Evolutionary conservation across 176 grass and related monocot species (phyloP), one percentile per base, ranked within the genome.

Genomic region (Melocanna baccifera): DNA sequence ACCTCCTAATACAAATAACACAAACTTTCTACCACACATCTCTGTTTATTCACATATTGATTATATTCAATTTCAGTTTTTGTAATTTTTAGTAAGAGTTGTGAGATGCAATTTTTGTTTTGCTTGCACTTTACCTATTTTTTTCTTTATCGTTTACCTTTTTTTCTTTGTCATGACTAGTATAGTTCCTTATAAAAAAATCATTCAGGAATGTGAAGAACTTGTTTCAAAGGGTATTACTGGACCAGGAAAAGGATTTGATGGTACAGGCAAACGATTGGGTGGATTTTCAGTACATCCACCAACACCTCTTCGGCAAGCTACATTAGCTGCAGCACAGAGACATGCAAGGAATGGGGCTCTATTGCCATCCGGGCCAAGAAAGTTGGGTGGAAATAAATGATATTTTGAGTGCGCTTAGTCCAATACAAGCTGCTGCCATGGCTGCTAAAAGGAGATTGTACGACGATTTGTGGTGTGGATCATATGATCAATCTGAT

Each of bases 401-500:
- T 86, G 88, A 92, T 43, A 96, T 99, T 80, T 96, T 92, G 93
- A 90, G 80, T 56, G 91, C 84, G 6, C 93, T 99, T 82, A 94
- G 88, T 93, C 96, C 96, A 77, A 65, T 94, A 82, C 96, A 99
- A 88, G 96, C 96, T 56, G 93, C 96, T 76, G 96, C 96, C 58
- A 99, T 99, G 96, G 96, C 91, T 41, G 90, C 93, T 67, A 89
- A 96, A 85, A 90, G 96, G 84, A 99, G 96, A 84, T 85, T 96
- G 89, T 83, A 91, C 19, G 96, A 99, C 50, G 96, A 99, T 93
- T 89, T 96, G 71, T 99, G 96, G 96, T 99, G 96, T 62, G 96
- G 86, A 59, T 99, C 96, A 1, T 68, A 84, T 39, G 80, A 91
- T 61, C 84, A 52, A 69, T 80, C 80, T 84, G 89, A 14, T 12